phyloP scores from a whole-genome alignment of 176 grass and related monocot species.

The Dendrocalamus sinicus region DNA sequence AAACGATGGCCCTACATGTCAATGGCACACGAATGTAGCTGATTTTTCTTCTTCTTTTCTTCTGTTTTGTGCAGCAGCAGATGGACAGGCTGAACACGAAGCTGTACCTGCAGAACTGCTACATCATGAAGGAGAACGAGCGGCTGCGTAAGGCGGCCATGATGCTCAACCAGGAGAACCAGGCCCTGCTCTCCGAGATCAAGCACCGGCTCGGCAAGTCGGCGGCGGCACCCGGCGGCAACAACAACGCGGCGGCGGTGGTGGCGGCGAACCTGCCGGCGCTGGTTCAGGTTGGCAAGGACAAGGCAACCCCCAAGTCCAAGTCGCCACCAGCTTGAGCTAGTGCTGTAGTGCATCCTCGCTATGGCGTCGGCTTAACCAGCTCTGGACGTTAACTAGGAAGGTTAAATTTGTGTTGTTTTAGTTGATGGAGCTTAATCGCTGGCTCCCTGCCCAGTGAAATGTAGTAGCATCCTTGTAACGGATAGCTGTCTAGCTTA shows the following conservation, averaged over 20 bases:
- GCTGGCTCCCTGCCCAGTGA: conserved; percentile 15
- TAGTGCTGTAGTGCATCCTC: background rate
- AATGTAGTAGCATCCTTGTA: background rate
- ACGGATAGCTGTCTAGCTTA: background rate
- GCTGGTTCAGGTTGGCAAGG: conserved; percentile 31
- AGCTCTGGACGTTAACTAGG: conserved; percentile 3
- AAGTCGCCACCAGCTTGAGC: background rate
- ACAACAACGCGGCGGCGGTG: background rate
- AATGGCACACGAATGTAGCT: background rate
- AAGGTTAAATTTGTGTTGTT: background rate
- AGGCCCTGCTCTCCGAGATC: conserved; percentile 75
- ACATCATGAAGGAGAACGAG: conserved; percentile 96
- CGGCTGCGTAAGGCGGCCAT: conserved; percentile 82
- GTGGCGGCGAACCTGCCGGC: conserved; percentile 5
- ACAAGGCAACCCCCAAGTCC: conserved; percentile 15
- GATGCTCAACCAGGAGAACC: conserved; percentile 90
- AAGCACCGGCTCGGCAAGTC: conserved; percentile 76
- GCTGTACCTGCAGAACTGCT: conserved; percentile 92
- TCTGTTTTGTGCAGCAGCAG: background rate
- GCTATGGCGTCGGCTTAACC: conserved; percentile 23
- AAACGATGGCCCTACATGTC: background rate
- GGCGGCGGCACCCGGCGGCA: background rate
- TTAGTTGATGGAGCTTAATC: background rate
- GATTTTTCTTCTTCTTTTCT: background rate
- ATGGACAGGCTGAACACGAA: conserved; percentile 89